phyloP scores from a whole-genome alignment of 768 basidiomycete genomes.

The Myochromella boudieri region DNA sequence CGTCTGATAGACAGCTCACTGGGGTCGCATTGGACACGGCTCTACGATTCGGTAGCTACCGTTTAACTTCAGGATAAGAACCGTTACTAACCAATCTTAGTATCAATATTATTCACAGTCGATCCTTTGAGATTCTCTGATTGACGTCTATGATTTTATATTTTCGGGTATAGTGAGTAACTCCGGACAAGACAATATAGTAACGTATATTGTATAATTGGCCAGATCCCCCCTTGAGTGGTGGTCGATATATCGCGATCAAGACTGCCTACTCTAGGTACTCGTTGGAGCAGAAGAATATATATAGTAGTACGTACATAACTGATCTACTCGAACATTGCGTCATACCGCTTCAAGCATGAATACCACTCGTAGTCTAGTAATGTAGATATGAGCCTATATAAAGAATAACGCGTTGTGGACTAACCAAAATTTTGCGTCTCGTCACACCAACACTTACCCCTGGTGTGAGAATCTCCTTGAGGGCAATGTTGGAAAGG shows the following conservation, averaged over 20 bases:
- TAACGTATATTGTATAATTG: neutral
- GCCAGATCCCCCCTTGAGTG: neutral
- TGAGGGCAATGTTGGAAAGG: conserved; percentile 93
- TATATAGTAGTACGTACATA: conserved; percentile 10
- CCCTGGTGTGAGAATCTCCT: conserved; percentile 68
- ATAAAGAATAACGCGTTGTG: neutral
- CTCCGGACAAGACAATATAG: too few relatives aligned
- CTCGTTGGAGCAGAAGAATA: neutral
- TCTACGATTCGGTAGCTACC: conserved; percentile 86
- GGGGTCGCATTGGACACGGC: conserved; percentile 90
- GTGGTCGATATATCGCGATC: too few relatives aligned
- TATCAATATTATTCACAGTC: conserved; percentile 95
- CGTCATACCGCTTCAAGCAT: conserved; percentile 77
- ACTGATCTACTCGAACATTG: conserved; percentile 40
- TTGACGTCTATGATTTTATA: neutral
- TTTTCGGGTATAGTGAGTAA: too few relatives aligned
- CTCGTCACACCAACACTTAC: conserved; percentile 86
- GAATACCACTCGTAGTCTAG: conserved; percentile 87
- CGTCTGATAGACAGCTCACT: conserved; percentile 86
- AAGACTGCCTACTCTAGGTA: too few relatives aligned
- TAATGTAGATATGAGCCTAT: conserved; percentile 1
- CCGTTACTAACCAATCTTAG: conserved; percentile 34
- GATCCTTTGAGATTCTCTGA: conserved; percentile 63
- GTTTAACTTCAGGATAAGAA: neutral
- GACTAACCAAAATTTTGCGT: conserved; percentile 70